Conservation (phyloP, 768 basidiomycete genomes). For the Xerocomus brunneocitrinus region DNA sequence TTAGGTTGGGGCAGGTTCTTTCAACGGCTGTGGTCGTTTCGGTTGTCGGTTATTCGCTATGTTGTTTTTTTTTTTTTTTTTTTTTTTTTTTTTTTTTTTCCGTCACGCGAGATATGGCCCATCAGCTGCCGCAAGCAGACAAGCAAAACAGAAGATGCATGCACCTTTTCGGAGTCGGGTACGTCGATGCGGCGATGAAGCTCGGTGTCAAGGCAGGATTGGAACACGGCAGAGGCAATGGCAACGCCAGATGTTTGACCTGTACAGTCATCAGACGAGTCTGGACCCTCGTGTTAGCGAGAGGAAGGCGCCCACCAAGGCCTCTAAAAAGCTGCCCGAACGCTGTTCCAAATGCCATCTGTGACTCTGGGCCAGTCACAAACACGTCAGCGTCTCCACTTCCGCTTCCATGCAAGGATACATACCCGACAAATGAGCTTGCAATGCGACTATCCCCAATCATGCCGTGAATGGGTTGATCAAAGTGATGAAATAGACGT, state of each 20-base stretch:
- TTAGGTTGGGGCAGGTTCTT: too few species aligned
- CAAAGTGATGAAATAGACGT: neutral
- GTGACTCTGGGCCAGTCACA: conserved; percentile 3
- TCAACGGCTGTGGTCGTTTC: too few species aligned
- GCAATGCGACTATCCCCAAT: conserved; percentile 1
- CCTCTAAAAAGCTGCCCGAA: conserved; percentile 22
- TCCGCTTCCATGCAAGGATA: neutral
- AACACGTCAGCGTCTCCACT: neutral
- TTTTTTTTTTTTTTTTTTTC: neutral
- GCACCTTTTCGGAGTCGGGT: conserved; percentile 10
- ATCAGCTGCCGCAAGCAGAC: too few species aligned
- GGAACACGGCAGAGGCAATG: conserved; percentile 21
- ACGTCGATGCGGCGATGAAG: conserved; percentile 13
- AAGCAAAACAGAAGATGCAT: neutral
- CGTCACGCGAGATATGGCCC: neutral
- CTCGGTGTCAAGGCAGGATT: conserved; percentile 13
- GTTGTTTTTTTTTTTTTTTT: too few species aligned
- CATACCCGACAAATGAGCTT: conserved; percentile 5
- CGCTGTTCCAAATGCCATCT: conserved; percentile 22
- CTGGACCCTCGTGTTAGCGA: too few species aligned
- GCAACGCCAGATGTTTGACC: conserved; percentile 22
- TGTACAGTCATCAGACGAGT: neutral
- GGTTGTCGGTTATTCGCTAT: too few species aligned
- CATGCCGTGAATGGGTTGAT: neutral
- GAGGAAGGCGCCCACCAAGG: conserved; percentile 11